Conservation (phyloP, 2,329 filamentous ascomycete species). For the Ascomycota sp. region DNA sequence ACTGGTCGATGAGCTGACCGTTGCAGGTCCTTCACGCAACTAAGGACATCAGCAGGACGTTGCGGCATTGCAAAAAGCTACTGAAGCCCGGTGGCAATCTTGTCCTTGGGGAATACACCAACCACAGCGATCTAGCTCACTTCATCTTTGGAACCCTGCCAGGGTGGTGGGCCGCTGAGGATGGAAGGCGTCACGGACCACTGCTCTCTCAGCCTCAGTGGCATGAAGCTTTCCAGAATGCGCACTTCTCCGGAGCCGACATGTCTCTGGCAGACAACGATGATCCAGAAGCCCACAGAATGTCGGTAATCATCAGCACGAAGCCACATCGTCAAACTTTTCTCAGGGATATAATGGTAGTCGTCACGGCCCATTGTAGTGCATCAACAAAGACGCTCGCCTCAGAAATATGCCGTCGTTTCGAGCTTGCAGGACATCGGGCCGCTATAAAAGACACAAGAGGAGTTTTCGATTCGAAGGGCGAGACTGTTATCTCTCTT, state of each 20-base stretch:
- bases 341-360: no score
- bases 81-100: constrained; percentile 1
- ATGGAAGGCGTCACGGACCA: not conserved
- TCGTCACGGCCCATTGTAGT: no score
- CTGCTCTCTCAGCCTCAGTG: not conserved
- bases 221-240: not conserved
- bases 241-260: constrained; percentile 1
- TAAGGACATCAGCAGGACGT: not conserved
- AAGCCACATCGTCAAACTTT: no score
- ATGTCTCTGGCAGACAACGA: not conserved
- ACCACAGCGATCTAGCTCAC: not conserved
- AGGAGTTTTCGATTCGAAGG: no score
- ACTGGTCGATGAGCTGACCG: no score
- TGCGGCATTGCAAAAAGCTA: not conserved
- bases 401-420: no score
- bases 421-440: no score
- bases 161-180: constrained; percentile 1
- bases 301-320: no score
- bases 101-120: not conserved
- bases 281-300: not conserved
- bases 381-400: no score
- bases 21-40: not conserved
- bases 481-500: no score
- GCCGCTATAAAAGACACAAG: no score
- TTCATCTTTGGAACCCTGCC: constrained; percentile 1